Conservation (phyloP, 225 moss, liverwort and hornwort species). For the Pseudisothecium myosuroides region DNA sequence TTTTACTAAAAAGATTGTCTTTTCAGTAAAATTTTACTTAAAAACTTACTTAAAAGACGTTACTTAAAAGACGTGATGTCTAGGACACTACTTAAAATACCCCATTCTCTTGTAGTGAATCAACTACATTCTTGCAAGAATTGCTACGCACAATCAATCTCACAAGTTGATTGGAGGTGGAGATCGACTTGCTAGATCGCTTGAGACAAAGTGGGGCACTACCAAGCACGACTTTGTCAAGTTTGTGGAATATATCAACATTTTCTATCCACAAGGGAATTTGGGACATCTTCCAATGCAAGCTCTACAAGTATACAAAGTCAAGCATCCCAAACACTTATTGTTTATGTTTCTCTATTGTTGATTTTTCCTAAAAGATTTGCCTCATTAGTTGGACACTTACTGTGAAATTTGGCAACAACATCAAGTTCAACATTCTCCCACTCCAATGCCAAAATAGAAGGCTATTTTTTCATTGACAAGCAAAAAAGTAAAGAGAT, state of each 20-base stretch:
- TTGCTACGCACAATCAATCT: too few species aligned
- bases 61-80: too few species aligned
- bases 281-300: not conserved
- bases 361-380: not conserved
- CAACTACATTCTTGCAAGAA: rapidly evolving
- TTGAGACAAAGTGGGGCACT: not conserved
- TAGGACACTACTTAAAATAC: too few species aligned
- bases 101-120: too few species aligned
- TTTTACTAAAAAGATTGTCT: too few species aligned
- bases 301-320: not conserved
- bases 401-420: not conserved
- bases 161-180: not conserved
- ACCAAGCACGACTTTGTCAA: not conserved
- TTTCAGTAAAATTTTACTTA: too few species aligned
- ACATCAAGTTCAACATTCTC: not conserved
- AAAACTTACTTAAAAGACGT: too few species aligned
- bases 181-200: not conserved
- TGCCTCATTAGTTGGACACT: not conserved
- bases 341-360: not conserved
- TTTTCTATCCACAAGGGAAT: too few species aligned
- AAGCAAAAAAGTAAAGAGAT: too few species aligned
- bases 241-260: not conserved
- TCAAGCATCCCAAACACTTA: not conserved
- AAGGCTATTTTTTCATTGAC: too few species aligned
- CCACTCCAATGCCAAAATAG: not conserved